Evolutionary conservation across 805 yeast species (phyloP).

Genomic region (Suhomyces vadensis): DNA sequence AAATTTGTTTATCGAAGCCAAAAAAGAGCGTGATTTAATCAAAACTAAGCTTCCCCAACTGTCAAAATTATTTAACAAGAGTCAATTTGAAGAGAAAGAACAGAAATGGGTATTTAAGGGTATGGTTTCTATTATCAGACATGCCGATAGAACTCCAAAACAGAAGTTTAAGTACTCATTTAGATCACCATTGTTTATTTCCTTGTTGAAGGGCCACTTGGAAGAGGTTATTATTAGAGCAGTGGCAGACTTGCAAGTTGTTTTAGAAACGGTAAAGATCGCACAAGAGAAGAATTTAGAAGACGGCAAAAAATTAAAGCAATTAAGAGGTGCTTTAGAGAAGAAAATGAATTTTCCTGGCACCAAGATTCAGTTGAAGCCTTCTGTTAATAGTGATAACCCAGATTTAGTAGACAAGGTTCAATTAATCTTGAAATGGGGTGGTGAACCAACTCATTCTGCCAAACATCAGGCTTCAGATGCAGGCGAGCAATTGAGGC

Average conservation of each 20-base stretch:
- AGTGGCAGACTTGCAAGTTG: slow-evolving; percentile 80
- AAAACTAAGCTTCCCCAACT: slow-evolving; percentile 39
- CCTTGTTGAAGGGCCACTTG: slow-evolving; percentile 87
- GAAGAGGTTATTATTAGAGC: slow-evolving; percentile 96
- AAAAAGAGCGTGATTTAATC: slow-evolving; percentile 40
- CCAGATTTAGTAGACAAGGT: slow-evolving; percentile 84
- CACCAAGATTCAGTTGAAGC: slow-evolving; percentile 93
- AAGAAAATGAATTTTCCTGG: slow-evolving; percentile 92
- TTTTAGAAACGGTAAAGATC: slow-evolving; percentile 75
- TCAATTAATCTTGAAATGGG: slow-evolving; percentile 96
- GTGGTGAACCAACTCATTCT: slow-evolving; percentile 99
- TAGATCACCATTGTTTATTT: slow-evolving; percentile 81
- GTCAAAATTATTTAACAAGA: slow-evolving; percentile 34
- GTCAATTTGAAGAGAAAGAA: slow-evolving; percentile 55
- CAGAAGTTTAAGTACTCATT: slow-evolving; percentile 96
- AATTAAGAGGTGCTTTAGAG: slow-evolving; percentile 78
- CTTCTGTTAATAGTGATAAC: slow-evolving; percentile 63
- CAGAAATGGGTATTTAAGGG: slow-evolving; percentile 98
- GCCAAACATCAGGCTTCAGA: slow-evolving; percentile 93
- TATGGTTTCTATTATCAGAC: slow-evolving; percentile 85
- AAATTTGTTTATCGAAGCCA: slow-evolving; percentile 63
- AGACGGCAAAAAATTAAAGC: slow-evolving; percentile 73
- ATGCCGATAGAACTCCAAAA: slow-evolving; percentile 98
- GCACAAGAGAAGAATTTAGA: slow-evolving; percentile 82
- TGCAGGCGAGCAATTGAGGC: slow-evolving; percentile 93